Evolutionary conservation across 148 eudicot genomes (phyloP), one percentile per base, ranked within the genome.

Genomic region (Nyssa sinensis): DNA sequence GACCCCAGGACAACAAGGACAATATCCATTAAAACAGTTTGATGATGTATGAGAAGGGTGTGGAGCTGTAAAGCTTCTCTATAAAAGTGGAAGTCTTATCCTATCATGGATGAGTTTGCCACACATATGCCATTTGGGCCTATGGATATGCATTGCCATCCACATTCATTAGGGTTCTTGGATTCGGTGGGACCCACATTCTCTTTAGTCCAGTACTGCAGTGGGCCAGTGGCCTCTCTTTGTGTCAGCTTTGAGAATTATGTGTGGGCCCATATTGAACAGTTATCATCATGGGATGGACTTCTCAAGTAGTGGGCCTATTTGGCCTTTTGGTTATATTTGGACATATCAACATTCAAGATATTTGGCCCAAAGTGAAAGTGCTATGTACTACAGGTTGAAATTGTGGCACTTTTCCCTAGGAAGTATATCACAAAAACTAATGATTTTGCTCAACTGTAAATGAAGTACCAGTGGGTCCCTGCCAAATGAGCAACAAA

Each of bases 101-200:
- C 74, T 25, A 2, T 6, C 17, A 72, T 9, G 75, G 75, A 73
- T 73, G 61, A 28, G 67, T 30, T n/a, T 62, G 75, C 75, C 75
- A 62, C 69, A 73, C 27, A 62, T 21, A 11, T 3, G 3, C n/a
- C 11, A 19, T 5, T 17, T n/a, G 21, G 17, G 51, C 2, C 31
- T 63, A n/a, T 4, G 37, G 66, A 19, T 63, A 31, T 63, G 66
- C 47, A 61, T 39, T 72, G 33, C 75, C 64, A 32, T 72, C 62
- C 34, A 72, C 66, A 62, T 62, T 23, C 24, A 33, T 2, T 30
- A 19, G 2, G 0, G 21, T 65, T 32, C 25, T 34, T 65, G 49
- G 64, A 66, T 67, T 75, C 30, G 47, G 51, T 8, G 78, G 78
- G 72, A 6, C 78, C 65, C 7, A 13, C 32, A 8, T 0, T 0